Evolutionary conservation across 2,329 filamentous ascomycete genomes (phyloP).

Genomic region (Huntiella moniliformis): DNA sequence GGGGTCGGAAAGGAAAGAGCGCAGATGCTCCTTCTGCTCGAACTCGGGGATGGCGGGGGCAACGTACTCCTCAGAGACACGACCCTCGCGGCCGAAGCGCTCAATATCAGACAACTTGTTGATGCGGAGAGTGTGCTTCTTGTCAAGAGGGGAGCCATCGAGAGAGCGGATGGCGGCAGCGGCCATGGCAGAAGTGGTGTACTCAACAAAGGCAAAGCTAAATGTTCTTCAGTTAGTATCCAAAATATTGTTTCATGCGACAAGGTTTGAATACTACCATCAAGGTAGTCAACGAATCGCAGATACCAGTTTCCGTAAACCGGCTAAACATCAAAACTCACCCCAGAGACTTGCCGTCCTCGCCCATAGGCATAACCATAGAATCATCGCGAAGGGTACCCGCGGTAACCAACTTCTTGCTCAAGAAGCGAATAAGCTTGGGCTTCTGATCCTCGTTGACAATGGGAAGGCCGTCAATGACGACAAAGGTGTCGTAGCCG

Average conservation of each 20-base stretch:
- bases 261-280: background rate
- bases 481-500: conserved; percentile 89
- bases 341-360: conserved; percentile 72
- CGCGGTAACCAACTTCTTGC: conserved; percentile 77
- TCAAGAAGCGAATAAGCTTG: conserved; percentile 88
- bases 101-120: conserved; percentile 99
- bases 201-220: conserved; percentile 95
- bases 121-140: conserved; percentile 84
- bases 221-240: conserved; percentile 5
- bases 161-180: conserved; percentile 76
- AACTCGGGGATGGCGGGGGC: conserved; percentile 70
- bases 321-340: conserved; percentile 25
- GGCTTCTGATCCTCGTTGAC: conserved; percentile 81
- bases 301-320: no score
- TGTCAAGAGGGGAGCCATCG: conserved; percentile 75
- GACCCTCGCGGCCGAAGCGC: conserved; percentile 82
- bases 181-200: conserved; percentile 76
- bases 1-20: conserved; percentile 79
- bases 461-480: conserved; percentile 80
- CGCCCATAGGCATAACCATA: conserved; percentile 84
- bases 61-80: conserved; percentile 78
- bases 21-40: conserved; percentile 84
- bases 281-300: background rate
- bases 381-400: conserved; percentile 73
- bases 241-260: background rate